A percentile compares a stretch with the other conserved stretches of the same genome.
Evolutionary conservation across 371 early-diverging fungal genomes (phyloP).

Genomic region (Blakeslea trispora): DNA sequence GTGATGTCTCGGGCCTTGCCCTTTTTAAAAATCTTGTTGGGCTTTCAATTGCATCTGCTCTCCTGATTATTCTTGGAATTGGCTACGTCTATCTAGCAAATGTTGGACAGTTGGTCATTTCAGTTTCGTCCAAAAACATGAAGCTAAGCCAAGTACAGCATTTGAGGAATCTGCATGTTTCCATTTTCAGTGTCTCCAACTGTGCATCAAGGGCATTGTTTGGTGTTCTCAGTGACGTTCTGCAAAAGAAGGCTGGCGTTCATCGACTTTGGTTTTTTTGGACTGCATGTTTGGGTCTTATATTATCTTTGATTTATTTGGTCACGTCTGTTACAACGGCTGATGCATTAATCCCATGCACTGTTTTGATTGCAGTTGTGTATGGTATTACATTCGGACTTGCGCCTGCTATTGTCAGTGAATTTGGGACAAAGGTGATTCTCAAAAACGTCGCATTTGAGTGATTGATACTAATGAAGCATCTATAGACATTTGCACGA

Average conservation of each 20-base stretch:
- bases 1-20: conserved; percentile 21
- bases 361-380: conserved; percentile 33
- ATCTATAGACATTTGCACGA: conserved; percentile 43
- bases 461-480: background rate
- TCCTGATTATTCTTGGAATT: conserved; percentile 39
- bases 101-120: conserved; percentile 36
- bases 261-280: conserved; percentile 51
- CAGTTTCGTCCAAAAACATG: conserved; percentile 23
- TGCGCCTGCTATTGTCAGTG: conserved; percentile 44
- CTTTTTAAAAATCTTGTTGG: conserved; percentile 39
- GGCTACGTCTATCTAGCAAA: conserved; percentile 52
- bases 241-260: conserved; percentile 34
- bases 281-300: conserved; percentile 21
- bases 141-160: conserved; percentile 23
- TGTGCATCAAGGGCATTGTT: conserved; percentile 46
- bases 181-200: conserved; percentile 49
- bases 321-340: conserved; percentile 14
- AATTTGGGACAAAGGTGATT: conserved; percentile 45
- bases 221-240: conserved; percentile 46
- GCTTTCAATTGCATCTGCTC: conserved; percentile 31
- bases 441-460: conserved; percentile 12
- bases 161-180: conserved; percentile 46
- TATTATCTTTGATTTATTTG: conserved; percentile 13
- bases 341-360: conserved; percentile 32
- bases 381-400: conserved; percentile 48